Evolutionary conservation across 1,284 basidiomycete species (phyloP).

Genomic region (Papiliotrema fonsecae): DNA sequence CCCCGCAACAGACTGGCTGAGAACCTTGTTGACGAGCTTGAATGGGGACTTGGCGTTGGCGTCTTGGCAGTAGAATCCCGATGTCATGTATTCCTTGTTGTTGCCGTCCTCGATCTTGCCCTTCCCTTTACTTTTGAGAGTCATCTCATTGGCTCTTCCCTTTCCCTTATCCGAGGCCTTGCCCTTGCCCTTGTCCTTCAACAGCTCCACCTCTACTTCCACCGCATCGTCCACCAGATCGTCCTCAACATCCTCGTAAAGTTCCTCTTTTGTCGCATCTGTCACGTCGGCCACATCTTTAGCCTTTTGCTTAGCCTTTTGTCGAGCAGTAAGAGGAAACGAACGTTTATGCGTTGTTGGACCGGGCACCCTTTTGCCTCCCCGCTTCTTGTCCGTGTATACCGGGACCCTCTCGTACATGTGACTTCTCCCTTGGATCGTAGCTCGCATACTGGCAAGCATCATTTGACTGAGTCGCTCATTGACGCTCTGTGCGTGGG

Average conservation of each 20-base stretch:
- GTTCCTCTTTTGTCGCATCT: neutral
- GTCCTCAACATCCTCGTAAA: neutral
- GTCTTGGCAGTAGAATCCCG: conserved; percentile 42
- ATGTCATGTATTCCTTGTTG: conserved; percentile 33
- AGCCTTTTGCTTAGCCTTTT: neutral
- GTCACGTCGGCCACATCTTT: neutral
- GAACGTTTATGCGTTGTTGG: neutral
- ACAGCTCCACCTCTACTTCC: neutral
- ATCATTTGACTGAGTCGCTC: conserved; percentile 4
- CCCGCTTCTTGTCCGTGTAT: neutral
- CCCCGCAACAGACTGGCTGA: conserved; percentile 7
- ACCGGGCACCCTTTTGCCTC: neutral
- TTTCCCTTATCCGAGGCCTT: conserved; percentile 4
- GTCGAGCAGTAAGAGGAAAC: neutral
- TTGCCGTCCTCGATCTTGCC: neutral
- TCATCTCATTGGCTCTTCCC: neutral
- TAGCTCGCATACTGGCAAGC: conserved; percentile 1
- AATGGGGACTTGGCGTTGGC: conserved; percentile 21
- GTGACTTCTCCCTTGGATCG: conserved; percentile 1
- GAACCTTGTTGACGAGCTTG: conserved; percentile 28
- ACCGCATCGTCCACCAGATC: neutral
- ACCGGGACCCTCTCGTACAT: neutral
- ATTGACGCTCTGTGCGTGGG: conserved; percentile 5
- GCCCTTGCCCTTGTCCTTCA: conserved; percentile 2
- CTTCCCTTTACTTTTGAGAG: neutral